These are phyloP conservation scores for Hyphopichia buzzinii DNA, from an alignment of 1,139 yeast species.

Conservation along the genomic window DNA sequence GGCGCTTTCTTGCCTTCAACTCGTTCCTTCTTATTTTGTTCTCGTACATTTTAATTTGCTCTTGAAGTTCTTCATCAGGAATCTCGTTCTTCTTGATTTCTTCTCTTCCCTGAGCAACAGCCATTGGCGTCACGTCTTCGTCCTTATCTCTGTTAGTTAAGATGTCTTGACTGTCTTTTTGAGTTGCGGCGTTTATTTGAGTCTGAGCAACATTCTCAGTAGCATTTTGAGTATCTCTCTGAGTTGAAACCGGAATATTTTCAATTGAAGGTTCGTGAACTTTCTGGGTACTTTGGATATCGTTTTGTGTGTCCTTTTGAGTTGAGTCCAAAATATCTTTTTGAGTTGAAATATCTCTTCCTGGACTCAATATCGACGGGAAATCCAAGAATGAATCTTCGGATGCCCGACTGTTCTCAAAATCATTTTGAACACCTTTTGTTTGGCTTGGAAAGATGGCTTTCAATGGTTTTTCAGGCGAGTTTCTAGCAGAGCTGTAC, in stretches of 20 bases:
- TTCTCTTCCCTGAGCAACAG: slow-evolving; percentile 24
- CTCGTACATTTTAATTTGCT: slow-evolving; percentile 34
- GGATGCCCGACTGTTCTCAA: too few relatives aligned
- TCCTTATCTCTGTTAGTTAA: slow-evolving; percentile 14
- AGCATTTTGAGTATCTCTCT: slow-evolving; percentile 9
- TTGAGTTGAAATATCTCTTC: background rate
- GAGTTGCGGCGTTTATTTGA: slow-evolving; percentile 18
- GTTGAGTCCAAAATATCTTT: background rate
- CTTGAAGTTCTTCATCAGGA: slow-evolving; percentile 20
- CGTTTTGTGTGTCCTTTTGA: slow-evolving; percentile 3
- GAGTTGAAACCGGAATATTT: too few relatives aligned
- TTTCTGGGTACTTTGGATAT: background rate
- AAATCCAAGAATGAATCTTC: background rate
- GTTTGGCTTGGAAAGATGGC: too few relatives aligned
- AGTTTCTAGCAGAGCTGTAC: background rate
- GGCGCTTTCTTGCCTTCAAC: slow-evolving; percentile 33
- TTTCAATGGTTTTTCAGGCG: background rate
- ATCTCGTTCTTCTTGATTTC: slow-evolving; percentile 16
- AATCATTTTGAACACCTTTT: too few relatives aligned
- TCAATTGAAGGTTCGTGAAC: too few relatives aligned
- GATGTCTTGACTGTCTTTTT: slow-evolving; percentile 12
- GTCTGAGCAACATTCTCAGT: slow-evolving; percentile 12
- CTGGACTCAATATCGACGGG: background rate
- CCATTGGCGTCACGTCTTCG: slow-evolving; percentile 28
- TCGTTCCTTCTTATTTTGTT: slow-evolving; percentile 39